A percentile compares a stretch with the other conserved stretches of the same genome.
Evolutionary conservation across 2,329 filamentous ascomycete species (phyloP).

Genomic region (Aspergillus ustus): DNA sequence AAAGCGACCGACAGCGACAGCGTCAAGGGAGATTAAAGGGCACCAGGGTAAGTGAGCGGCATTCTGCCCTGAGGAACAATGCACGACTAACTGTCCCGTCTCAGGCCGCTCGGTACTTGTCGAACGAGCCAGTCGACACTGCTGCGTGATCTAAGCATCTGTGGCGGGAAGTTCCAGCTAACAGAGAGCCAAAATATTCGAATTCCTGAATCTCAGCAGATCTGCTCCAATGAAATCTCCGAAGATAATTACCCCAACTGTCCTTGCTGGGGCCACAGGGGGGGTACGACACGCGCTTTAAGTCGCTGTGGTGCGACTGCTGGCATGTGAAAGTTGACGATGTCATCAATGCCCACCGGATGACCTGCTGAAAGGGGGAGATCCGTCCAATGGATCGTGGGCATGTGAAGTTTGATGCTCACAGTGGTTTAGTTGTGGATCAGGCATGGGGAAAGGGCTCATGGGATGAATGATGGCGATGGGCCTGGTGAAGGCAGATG

Average conservation of each 20-base stretch:
- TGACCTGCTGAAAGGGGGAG: constrained; percentile 6
- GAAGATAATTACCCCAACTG: neutral
- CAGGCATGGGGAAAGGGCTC: neutral
- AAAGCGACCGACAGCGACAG: neutral
- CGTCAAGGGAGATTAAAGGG: neutral
- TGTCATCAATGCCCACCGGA: constrained; percentile 13
- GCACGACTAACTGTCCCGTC: constrained; percentile 1
- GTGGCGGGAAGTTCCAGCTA: neutral
- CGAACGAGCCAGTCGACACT: neutral
- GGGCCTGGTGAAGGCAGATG: constrained; percentile 6
- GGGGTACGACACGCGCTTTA: constrained; percentile 3
- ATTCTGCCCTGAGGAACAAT: neutral
- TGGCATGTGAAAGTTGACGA: constrained; percentile 17
- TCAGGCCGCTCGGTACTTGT: neutral
- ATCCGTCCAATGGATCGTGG: constrained; percentile 5
- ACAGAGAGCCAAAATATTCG: neutral
- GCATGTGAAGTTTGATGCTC: constrained; percentile 21
- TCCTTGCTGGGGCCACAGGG: neutral
- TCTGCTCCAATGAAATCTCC: neutral
- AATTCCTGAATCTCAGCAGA: neutral
- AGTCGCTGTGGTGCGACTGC: constrained; percentile 1
- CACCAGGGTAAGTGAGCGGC: neutral
- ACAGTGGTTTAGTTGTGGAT: neutral
- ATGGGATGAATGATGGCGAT: neutral
- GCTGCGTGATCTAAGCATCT: neutral